Evolutionary conservation across 2,329 filamentous ascomycete genomes (phyloP).

Genomic region (Stachybotrys chlorohalonatus): DNA sequence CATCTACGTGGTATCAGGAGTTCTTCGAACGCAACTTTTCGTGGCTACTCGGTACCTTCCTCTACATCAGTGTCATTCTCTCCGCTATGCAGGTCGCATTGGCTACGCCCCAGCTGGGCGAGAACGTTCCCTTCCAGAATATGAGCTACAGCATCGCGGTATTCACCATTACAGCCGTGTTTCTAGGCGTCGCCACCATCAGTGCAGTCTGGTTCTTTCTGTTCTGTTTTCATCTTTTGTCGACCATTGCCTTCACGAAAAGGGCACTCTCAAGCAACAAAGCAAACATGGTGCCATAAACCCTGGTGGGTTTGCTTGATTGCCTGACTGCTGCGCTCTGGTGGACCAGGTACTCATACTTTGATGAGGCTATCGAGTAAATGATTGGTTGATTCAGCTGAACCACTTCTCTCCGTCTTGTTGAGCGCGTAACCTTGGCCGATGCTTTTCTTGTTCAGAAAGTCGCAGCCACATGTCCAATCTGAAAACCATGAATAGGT

Average conservation of each 20-base stretch:
- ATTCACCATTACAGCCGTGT: conserved; percentile 1
- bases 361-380: too few species aligned
- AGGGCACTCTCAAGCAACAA: too few species aligned
- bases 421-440: too few species aligned
- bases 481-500: too few species aligned
- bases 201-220: conserved; percentile 2
- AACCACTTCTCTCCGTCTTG: too few species aligned
- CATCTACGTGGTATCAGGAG: conserved; percentile 1
- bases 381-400: too few species aligned
- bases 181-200: background rate
- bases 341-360: too few species aligned
- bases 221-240: background rate
- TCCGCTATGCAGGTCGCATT: conserved; percentile 5
- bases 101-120: conserved; percentile 1
- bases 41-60: conserved; percentile 3
- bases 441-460: too few species aligned
- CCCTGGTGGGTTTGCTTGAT: too few species aligned
- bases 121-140: background rate
- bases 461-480: too few species aligned
- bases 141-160: conserved; percentile 2
- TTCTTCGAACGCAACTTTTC: conserved; percentile 4
- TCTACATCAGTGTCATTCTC: conserved; percentile 2
- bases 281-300: background rate
- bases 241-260: too few species aligned
- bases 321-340: too few species aligned